A percentile compares a stretch with the other conserved stretches of the same genome.
Evolutionary conservation across 768 basidiomycete genomes (phyloP).

Genomic region (Russula sp.): DNA sequence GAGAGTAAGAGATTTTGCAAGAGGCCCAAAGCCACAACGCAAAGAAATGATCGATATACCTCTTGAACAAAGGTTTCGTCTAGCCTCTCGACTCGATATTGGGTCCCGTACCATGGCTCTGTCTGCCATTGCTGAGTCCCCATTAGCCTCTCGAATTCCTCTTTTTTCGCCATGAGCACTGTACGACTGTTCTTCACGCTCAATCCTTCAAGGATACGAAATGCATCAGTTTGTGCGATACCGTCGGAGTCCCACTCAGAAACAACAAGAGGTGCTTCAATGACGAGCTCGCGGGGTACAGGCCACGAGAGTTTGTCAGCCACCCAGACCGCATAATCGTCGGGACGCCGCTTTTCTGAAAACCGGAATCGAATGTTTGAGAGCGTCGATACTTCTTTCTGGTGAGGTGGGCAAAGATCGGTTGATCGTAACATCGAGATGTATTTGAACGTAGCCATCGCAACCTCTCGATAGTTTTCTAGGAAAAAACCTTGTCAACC

Average conservation of each 20-base stretch:
- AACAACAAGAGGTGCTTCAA: conserved; percentile 64
- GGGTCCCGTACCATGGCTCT: conserved; percentile 92
- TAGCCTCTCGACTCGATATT: conserved; percentile 70
- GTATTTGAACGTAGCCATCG: conserved; percentile 73
- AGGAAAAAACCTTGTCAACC: conserved; percentile 10
- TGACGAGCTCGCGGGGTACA: conserved; percentile 66
- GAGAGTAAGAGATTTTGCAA: background rate
- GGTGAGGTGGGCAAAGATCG: conserved; percentile 56
- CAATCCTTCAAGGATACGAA: conserved; percentile 55
- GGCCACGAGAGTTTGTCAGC: conserved; percentile 75
- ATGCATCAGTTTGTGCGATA: conserved; percentile 45
- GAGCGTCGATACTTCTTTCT: conserved; percentile 69
- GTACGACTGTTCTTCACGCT: conserved; percentile 56
- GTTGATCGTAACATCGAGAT: conserved; percentile 61
- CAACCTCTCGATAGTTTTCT: conserved; percentile 74
- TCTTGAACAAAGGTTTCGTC: conserved; percentile 54
- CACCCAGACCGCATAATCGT: conserved; percentile 72
- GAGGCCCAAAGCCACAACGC: conserved; percentile 2
- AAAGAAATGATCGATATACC: conserved; percentile 31
- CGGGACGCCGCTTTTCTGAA: conserved; percentile 75
- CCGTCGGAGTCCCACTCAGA: conserved; percentile 66
- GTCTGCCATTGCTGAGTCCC: conserved; percentile 51
- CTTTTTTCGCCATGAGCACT: conserved; percentile 73
- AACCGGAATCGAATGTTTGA: conserved; percentile 77
- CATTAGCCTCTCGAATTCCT: conserved; percentile 49